phyloP scores from a whole-genome alignment of 208 protist species.

The Acanthamoeba sp. region DNA sequence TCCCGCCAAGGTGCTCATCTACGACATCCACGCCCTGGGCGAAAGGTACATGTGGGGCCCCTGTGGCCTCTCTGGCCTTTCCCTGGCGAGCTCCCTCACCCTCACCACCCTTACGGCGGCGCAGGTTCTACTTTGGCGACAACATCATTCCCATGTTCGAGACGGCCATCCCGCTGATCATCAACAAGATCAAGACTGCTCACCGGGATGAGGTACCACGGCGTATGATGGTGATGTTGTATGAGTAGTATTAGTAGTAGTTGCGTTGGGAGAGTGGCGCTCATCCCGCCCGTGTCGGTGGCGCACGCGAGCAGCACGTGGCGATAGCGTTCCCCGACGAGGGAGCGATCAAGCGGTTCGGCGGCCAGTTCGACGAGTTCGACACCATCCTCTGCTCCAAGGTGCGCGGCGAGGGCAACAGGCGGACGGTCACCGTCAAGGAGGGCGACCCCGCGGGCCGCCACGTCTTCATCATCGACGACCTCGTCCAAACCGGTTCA shows the following conservation, averaged over 20 bases:
- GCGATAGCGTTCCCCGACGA: slow-evolving; percentile 86
- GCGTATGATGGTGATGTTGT: too few species aligned
- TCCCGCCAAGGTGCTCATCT: slow-evolving; percentile 84
- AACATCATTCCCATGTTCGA: slow-evolving; percentile 82
- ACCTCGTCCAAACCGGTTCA: slow-evolving; percentile 84
- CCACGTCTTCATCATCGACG: slow-evolving; percentile 87
- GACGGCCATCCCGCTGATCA: slow-evolving; percentile 81
- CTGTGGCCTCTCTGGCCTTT: not conserved
- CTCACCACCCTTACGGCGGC: not conserved
- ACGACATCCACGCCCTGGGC: slow-evolving; percentile 87
- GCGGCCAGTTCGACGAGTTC: not conserved
- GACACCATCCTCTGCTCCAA: slow-evolving; percentile 83
- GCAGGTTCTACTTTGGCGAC: slow-evolving; percentile 86
- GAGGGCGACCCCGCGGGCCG: slow-evolving; percentile 80
- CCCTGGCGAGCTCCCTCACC: too few species aligned
- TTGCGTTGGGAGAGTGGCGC: too few species aligned
- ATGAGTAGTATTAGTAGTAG: too few species aligned
- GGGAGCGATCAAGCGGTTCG: slow-evolving; percentile 85
- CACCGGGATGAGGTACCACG: slow-evolving; percentile 6
- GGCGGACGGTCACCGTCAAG: slow-evolving; percentile 81
- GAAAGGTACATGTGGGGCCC: not conserved
- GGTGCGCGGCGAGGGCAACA: slow-evolving; percentile 80
- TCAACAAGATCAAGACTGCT: slow-evolving; percentile 33
- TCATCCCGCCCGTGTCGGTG: not conserved
- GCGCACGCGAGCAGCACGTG: slow-evolving; percentile 36